phyloP scores from a whole-genome alignment of 352 stramenopile species.

The Discostella stelligera region DNA sequence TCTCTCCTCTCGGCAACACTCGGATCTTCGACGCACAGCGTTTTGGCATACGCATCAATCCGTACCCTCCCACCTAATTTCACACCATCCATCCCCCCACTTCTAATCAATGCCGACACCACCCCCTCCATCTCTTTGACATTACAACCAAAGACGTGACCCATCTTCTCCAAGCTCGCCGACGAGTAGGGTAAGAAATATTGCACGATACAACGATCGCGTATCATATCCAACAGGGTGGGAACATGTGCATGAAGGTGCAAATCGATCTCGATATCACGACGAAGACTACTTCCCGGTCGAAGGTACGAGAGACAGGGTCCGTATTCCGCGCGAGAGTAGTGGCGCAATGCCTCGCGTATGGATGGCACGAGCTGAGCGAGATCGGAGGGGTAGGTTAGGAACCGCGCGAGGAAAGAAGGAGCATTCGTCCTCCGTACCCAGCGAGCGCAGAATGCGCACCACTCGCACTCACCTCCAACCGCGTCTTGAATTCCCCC shows the following conservation, averaged over 20 bases:
- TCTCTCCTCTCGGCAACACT: constrained; percentile 20
- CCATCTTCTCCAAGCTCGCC: constrained; percentile 61
- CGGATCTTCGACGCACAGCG: constrained; percentile 29
- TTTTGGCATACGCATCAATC: constrained; percentile 47
- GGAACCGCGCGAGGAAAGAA: too few species aligned
- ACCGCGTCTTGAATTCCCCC: constrained; percentile 39
- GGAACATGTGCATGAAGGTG: constrained; percentile 56
- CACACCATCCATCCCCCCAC: constrained; percentile 25
- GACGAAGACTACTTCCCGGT: constrained; percentile 9
- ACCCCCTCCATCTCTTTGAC: constrained; percentile 49
- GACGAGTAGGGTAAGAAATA: constrained; percentile 69
- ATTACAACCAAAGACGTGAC: constrained; percentile 46
- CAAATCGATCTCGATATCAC: constrained; percentile 42
- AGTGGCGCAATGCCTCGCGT: constrained; percentile 64
- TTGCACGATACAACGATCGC: constrained; percentile 66
- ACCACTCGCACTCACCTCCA: constrained; percentile 29
- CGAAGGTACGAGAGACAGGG: constrained; percentile 48
- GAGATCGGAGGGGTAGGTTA: too few species aligned
- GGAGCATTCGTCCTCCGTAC: too few species aligned
- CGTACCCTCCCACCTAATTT: constrained; percentile 33
- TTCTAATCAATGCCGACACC: constrained; percentile 57
- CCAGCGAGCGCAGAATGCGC: too few species aligned
- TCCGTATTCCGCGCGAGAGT: constrained; percentile 60
- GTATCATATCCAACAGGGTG: constrained; percentile 51
- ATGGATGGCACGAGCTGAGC: constrained; percentile 61